phyloP scores from a whole-genome alignment of 2,329 filamentous ascomycete genomes.

The Fusarium marasasianum region DNA sequence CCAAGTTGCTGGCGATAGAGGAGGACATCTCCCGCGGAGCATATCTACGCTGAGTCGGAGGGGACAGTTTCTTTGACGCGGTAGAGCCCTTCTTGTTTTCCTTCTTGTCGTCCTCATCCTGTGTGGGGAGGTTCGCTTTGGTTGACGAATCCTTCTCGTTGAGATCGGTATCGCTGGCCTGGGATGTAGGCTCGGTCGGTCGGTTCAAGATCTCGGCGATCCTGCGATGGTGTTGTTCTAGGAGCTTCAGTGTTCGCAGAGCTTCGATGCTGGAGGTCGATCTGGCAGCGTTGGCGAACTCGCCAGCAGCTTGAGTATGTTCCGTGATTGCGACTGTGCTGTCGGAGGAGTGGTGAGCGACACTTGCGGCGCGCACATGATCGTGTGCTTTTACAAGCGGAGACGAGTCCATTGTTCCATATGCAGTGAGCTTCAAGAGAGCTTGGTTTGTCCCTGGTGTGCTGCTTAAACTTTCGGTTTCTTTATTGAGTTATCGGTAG shows the following conservation, averaged over 20 bases:
- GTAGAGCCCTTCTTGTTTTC: slow-evolving; percentile 30
- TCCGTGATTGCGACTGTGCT: slow-evolving; percentile 86
- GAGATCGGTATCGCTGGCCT: slow-evolving; percentile 41
- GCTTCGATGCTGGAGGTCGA: slow-evolving; percentile 76
- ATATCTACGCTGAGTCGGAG: slow-evolving; percentile 58
- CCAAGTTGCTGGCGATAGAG: slow-evolving; percentile 88
- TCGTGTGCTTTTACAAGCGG: slow-evolving; percentile 76
- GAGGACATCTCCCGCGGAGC: slow-evolving; percentile 76
- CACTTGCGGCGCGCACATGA: slow-evolving; percentile 86
- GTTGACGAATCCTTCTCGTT: slow-evolving; percentile 44
- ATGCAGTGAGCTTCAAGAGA: not conserved
- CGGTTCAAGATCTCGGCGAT: slow-evolving; percentile 84
- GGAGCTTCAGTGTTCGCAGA: slow-evolving; percentile 81
- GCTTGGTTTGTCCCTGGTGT: not conserved
- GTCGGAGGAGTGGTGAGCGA: slow-evolving; percentile 75
- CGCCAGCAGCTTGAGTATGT: slow-evolving; percentile 86
- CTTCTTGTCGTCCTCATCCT: slow-evolving; percentile 37
- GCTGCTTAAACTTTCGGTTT: not conserved
- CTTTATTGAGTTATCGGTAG: not conserved
- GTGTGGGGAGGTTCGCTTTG: slow-evolving; percentile 33
- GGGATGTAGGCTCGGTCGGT: slow-evolving; percentile 59
- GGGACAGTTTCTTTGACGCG: slow-evolving; percentile 44
- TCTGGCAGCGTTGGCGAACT: slow-evolving; percentile 86
- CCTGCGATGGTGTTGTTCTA: slow-evolving; percentile 87
- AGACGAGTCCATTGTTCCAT: slow-evolving; percentile 50